Evolutionary conservation across 805 yeast species (phyloP), one percentile per base, ranked within the genome.

Genomic region (Candida railenensis): DNA sequence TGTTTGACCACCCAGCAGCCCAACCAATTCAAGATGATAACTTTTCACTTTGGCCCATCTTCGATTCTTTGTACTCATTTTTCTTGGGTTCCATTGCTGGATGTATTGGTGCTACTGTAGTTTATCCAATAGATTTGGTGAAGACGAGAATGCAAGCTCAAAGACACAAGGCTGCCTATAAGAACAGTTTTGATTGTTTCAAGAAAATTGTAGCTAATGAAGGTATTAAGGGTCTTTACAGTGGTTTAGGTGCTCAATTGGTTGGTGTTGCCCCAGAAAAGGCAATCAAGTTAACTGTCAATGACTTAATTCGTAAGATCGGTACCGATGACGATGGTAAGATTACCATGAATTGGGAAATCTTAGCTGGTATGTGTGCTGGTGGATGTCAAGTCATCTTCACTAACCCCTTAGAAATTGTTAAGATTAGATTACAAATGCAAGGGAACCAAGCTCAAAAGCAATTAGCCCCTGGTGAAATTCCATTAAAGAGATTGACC

Each of bases 261-360:
- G 82, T 94, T 42, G 99, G 99, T 54, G 98, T 92, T 43, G 98
- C 98, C 0, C 99, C 99, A 2, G 99, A 92, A 66, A 92, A 92
- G 73, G 98, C 98, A 38, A 92, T 92, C 59, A 92, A 92, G 69
- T 80, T 92, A 54, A 91, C 98, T 0, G 96, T 92, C 34, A 92
- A 92, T 67, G 99, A 92, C 63, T 71, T 87, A 47, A 83, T 90
- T 48, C 80, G 98, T 58, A 83, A 83, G 22, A 74, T 81, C 45
- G 83, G 92, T 51, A 77, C 88, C 33, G 62, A 63, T 18, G 68
- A 62, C n/a, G 52, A 54, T 22, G 76, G 76, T 16, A 44, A 55
- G 41, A 73, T 73, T 51, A 62, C 75, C 34, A 65, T 75, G 70
- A 69, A 76, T 40, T 78, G 85, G 76, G 98, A 92, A 67, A 74